These are phyloP conservation scores for Grigorovia humatica DNA, from an alignment of 805 yeast genomes.

Conservation along the genomic window DNA sequence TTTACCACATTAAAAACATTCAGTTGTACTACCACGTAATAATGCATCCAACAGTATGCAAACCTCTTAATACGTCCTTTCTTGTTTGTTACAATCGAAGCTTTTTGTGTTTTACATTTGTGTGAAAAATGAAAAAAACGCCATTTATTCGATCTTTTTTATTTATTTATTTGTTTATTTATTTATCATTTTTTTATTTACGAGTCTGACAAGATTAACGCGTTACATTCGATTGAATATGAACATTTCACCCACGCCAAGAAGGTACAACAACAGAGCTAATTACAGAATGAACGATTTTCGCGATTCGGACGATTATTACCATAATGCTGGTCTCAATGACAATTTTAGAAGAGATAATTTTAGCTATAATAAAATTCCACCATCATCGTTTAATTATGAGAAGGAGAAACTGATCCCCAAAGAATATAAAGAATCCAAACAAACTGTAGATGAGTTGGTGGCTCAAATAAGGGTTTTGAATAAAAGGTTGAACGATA, in stretches of 20 bases:
- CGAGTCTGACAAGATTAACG: background rate
- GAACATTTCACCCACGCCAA: conserved; percentile 26
- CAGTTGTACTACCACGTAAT: no score
- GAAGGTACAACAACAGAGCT: conserved; percentile 13
- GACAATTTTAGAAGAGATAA: background rate
- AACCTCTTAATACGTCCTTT: no score
- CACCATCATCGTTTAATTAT: background rate
- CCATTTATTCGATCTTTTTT: no score
- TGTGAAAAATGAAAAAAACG: background rate
- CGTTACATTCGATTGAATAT: conserved; percentile 5
- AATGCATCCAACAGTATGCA: no score
- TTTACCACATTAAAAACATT: no score
- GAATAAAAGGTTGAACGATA: conserved; percentile 23
- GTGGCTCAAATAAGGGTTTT: conserved; percentile 30
- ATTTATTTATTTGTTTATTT: no score
- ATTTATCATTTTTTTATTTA: no score
- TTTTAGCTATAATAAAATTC: background rate
- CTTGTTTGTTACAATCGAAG: no score
- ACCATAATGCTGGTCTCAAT: background rate
- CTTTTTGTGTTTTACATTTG: background rate
- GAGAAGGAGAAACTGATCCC: conserved; percentile 20
- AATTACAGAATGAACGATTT: conserved; percentile 1
- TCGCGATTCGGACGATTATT: background rate
- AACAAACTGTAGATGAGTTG: conserved; percentile 31
- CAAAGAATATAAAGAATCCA: conserved; percentile 29